These are phyloP conservation scores for Hypoxylon sp. DNA, from an alignment of 2,329 filamentous ascomycete genomes.

Conservation along the genomic window DNA sequence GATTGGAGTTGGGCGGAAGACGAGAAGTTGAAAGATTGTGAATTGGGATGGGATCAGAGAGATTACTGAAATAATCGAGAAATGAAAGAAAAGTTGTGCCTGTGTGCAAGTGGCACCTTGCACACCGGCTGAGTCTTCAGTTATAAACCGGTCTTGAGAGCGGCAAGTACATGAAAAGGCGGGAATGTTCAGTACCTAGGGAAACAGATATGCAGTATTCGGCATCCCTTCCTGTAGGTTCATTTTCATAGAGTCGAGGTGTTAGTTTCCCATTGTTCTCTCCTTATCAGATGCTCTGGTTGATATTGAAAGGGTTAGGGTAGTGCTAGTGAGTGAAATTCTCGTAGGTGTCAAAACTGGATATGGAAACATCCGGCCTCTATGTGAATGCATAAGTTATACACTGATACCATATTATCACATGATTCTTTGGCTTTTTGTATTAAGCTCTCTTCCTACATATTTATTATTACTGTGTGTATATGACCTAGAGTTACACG, in stretches of 20 bases:
- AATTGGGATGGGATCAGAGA: not conserved
- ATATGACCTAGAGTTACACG: not conserved
- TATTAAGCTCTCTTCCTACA: not conserved
- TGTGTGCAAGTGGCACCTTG: not conserved
- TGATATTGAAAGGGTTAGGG: not conserved
- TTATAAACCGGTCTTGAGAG: not conserved
- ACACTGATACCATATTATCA: not conserved
- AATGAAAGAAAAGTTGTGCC: not conserved
- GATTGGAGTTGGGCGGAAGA: not conserved
- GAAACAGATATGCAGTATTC: not conserved
- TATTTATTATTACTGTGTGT: not conserved
- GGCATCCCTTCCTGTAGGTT: not conserved
- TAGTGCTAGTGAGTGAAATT: not conserved
- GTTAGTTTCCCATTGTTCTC: not conserved
- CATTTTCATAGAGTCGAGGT: not conserved
- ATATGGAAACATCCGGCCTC: not conserved
- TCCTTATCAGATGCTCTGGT: not conserved
- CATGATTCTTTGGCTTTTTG: not conserved
- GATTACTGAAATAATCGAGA: not conserved
- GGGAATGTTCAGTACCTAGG: not conserved
- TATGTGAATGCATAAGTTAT: not conserved
- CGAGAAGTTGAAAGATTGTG: not conserved
- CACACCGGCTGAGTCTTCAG: not conserved
- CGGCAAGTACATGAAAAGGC: not conserved
- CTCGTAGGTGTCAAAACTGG: not conserved